Evolutionary conservation across 305 asterid genomes (phyloP).

Genomic region (Coffea humblotiana): DNA sequence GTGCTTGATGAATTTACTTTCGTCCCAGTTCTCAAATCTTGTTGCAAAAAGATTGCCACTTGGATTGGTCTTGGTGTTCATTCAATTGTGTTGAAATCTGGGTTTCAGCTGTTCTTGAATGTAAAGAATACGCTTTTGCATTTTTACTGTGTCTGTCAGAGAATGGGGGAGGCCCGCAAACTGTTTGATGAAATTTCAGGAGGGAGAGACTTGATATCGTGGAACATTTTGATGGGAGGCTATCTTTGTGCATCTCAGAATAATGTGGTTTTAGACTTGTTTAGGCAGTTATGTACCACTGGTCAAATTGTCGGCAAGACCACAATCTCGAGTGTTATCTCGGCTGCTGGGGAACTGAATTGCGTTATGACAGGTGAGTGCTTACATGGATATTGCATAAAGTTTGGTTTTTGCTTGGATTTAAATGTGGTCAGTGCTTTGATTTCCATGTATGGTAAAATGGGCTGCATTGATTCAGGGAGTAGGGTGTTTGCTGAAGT

Average conservation of each 20-base stretch:
- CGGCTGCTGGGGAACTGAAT: slow-evolving; percentile 36
- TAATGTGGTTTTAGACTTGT: slow-evolving; percentile 40
- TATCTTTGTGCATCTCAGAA: slow-evolving; percentile 37
- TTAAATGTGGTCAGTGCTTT: slow-evolving; percentile 46
- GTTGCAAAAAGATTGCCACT: slow-evolving; percentile 35
- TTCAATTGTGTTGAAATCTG: slow-evolving; percentile 44
- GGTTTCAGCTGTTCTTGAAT: slow-evolving; percentile 47
- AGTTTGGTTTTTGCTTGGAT: slow-evolving; percentile 47
- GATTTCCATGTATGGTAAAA: slow-evolving; percentile 62
- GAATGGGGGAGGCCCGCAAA: slow-evolving; percentile 44
- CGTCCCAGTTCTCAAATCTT: slow-evolving; percentile 51
- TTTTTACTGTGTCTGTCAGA: slow-evolving; percentile 51
- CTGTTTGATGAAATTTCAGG: slow-evolving; percentile 52
- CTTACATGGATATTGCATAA: slow-evolving; percentile 50
- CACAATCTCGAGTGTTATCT: slow-evolving; percentile 39
- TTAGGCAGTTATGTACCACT: slow-evolving; percentile 30
- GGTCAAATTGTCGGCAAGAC: slow-evolving; percentile 28
- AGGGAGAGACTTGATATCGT: slow-evolving; percentile 47
- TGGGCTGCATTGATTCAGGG: slow-evolving; percentile 31
- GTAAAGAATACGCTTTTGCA: slow-evolving; percentile 58
- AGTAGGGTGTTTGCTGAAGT: slow-evolving; percentile 51
- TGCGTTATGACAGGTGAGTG: slow-evolving; percentile 29
- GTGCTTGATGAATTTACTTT: slow-evolving; percentile 54
- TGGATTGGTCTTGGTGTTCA: slow-evolving; percentile 45
- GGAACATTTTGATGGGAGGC: slow-evolving; percentile 69